A percentile compares a stretch with the other conserved stretches of the same genome.
Conservation (phyloP, 768 basidiomycete species). For the Suillus subaureus region DNA sequence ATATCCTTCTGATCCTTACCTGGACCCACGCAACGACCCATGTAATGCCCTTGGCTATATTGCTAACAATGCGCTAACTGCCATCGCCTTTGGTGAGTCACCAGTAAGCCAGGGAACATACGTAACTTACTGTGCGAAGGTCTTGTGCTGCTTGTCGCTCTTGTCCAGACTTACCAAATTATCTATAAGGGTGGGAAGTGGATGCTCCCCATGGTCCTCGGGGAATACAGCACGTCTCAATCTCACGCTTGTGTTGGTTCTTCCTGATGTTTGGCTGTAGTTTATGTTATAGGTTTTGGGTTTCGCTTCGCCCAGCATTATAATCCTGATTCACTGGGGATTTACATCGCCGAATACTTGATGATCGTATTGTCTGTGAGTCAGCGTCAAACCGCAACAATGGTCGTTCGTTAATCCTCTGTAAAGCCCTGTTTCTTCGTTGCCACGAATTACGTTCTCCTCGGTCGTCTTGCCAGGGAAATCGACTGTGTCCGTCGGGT, state of each 20-base stretch:
- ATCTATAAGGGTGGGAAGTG: conserved; percentile 51
- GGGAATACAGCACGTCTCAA: conserved; percentile 50
- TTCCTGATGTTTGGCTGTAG: conserved; percentile 30
- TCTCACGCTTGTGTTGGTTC: background rate
- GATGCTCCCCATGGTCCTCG: conserved; percentile 65
- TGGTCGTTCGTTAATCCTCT: background rate
- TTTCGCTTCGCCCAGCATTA: conserved; percentile 57
- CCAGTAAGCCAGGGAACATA: background rate
- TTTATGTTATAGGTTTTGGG: conserved; percentile 57
- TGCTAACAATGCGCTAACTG: conserved; percentile 52
- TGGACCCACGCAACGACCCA: conserved; percentile 53
- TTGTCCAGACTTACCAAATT: conserved; percentile 46
- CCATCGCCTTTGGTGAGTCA: conserved; percentile 47
- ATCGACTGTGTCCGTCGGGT: conserved; percentile 51
- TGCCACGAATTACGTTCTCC: conserved; percentile 65
- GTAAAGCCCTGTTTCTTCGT: conserved; percentile 73
- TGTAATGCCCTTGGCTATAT: conserved; percentile 60
- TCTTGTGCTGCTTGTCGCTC: conserved; percentile 42
- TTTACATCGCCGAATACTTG: conserved; percentile 60
- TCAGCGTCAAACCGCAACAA: background rate
- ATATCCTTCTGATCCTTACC: conserved; percentile 42
- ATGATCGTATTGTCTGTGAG: conserved; percentile 59
- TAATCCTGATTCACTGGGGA: conserved; percentile 51
- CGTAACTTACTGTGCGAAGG: conserved; percentile 19
- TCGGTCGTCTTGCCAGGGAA: conserved; percentile 59